phyloP scores from a whole-genome alignment of 768 basidiomycete species.

The Pleurotus tuber-regium region DNA sequence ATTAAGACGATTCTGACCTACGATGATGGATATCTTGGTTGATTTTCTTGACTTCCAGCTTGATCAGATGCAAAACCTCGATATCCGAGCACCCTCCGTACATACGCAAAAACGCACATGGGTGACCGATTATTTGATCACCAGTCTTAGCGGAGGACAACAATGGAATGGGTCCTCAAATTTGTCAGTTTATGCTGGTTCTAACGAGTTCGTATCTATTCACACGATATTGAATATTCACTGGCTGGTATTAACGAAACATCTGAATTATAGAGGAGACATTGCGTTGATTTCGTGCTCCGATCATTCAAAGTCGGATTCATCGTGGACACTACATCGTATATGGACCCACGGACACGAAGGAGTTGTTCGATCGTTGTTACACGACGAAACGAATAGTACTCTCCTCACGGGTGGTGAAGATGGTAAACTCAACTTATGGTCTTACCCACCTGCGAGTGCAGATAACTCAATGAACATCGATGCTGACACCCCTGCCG shows the following conservation, averaged over 20 bases:
- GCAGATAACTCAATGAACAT: slow-evolving; percentile 21
- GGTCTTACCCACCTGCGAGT: slow-evolving; percentile 24
- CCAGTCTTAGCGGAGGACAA: slow-evolving; percentile 37
- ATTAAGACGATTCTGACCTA: slow-evolving; percentile 13
- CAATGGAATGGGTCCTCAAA: slow-evolving; percentile 21
- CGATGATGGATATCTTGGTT: neutral
- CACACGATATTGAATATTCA: neutral
- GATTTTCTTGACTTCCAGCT: slow-evolving; percentile 40
- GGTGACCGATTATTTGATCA: slow-evolving; percentile 79
- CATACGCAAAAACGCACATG: slow-evolving; percentile 58
- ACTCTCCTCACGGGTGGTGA: slow-evolving; percentile 49
- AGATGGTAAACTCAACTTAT: slow-evolving; percentile 44
- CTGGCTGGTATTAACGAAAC: too few species aligned
- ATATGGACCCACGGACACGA: slow-evolving; percentile 55
- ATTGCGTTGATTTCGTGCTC: slow-evolving; percentile 49
- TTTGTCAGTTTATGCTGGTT: slow-evolving; percentile 63
- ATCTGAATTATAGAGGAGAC: slow-evolving; percentile 45
- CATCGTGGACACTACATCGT: slow-evolving; percentile 46
- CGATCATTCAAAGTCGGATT: slow-evolving; percentile 31
- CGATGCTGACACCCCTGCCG: slow-evolving; percentile 17
- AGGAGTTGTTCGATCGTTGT: slow-evolving; percentile 53
- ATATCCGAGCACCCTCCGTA: slow-evolving; percentile 65
- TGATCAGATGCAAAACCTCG: slow-evolving; percentile 51
- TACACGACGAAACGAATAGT: slow-evolving; percentile 52
- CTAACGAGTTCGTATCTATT: slow-evolving; percentile 55